Percentiles rank a stretch among this genome's conserved stretches.
Evolutionary conservation across 306 rosid species (phyloP).

Genomic region (Delonix regia): DNA sequence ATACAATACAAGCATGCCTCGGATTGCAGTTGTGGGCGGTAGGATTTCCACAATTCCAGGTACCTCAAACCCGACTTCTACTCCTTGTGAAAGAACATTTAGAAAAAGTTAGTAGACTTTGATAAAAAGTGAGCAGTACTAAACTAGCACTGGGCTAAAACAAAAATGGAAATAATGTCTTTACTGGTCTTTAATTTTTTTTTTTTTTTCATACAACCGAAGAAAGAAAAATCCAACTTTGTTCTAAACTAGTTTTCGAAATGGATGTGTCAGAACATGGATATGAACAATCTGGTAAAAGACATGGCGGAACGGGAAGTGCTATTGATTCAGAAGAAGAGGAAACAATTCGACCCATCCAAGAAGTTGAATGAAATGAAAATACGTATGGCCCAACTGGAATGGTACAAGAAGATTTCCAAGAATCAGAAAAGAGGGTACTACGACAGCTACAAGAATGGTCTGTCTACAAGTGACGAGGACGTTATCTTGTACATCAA

Average conservation of each 20-base stretch:
- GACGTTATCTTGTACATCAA: slow-evolving; percentile 17
- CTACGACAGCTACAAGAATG: slow-evolving; percentile 60
- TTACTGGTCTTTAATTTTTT: too few relatives aligned
- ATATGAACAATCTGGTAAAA: slow-evolving; percentile 4
- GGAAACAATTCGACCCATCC: slow-evolving; percentile 17
- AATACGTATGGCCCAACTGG: slow-evolving; percentile 55
- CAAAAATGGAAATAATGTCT: too few relatives aligned
- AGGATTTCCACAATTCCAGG: slow-evolving; percentile 46
- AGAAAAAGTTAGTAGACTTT: too few relatives aligned
- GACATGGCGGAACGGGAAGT: slow-evolving; percentile 18
- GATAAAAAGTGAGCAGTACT: too few relatives aligned
- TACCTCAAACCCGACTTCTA: slow-evolving; percentile 15
- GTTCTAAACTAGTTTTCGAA: not conserved
- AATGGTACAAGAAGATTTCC: slow-evolving; percentile 60
- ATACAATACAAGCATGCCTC: slow-evolving; percentile 42
- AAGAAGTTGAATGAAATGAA: slow-evolving; percentile 44
- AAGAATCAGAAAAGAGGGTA: slow-evolving; percentile 43
- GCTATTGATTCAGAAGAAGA: not conserved
- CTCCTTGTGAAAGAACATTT: too few relatives aligned
- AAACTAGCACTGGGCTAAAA: too few relatives aligned
- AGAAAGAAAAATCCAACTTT: not conserved
- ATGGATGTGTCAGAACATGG: slow-evolving; percentile 18
- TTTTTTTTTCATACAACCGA: not conserved
- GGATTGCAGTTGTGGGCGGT: slow-evolving; percentile 44
- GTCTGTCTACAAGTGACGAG: not conserved